Base-by-base conservation (phyloP, 805 yeast species). In the Teunomyces barrocoloradensis region DNA sequence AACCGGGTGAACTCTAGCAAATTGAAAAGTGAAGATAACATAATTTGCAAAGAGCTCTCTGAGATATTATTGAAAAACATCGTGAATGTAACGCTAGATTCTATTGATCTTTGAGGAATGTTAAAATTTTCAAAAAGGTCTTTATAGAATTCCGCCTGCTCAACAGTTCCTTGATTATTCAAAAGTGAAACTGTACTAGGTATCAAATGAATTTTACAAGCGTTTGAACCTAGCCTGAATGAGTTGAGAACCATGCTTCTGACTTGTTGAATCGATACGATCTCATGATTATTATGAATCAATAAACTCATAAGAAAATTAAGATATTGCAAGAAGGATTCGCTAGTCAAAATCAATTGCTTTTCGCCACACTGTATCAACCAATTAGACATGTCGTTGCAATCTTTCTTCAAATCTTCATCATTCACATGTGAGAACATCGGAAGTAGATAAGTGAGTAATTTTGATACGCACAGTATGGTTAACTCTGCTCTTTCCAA, bases 321-420 rank as follows among this genome's bases (percentile, higher is more conserved):
- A 3, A 73, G 57, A 17, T 75, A 61, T 18, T 60, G 63, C 1
- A 55, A 20, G 3, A 57, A 52, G 1, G 78, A 65, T 1, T 20
- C 17, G 18, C 66, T 72, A 0, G 81, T 75, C 43, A 66, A 55
- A 11, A 82, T 61, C 42, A 77, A 60, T 2, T 61, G 55, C 28
- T 71, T 77, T 1, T 66, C 63, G 3, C 72, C 70, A 42, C 81
- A 63, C 13, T 62, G 54, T 2, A 68, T 35, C 6, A 81, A 50
- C 74, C 80, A 83, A 1, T 64, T 58, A 34, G 72, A 64, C 15
- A 83, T 70, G 52, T 82, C 86, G 32, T 55, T 57, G 38, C 74
- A 72, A 42, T 80, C 84, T 3, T 66, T 66, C 15, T 58, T 52
- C 6, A 77, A 55, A 1, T 56, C 57, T 1, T 52, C 57, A 6